phyloP scores from a whole-genome alignment of 2,329 filamentous ascomycete species.

The Akanthomyces lecanii region DNA sequence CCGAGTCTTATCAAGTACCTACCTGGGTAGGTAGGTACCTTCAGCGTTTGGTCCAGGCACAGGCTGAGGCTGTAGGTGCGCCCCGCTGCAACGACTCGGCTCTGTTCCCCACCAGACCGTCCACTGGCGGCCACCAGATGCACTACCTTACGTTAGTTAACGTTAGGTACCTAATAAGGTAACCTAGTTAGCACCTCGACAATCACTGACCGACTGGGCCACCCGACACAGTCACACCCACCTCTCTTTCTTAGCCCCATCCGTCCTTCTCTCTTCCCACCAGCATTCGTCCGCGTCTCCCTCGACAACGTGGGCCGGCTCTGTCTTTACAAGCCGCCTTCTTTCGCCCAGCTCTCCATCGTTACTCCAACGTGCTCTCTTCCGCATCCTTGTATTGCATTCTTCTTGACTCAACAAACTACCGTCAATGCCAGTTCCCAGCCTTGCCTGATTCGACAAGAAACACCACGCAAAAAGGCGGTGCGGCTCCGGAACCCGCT shows the following conservation, averaged over 20 bases:
- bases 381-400: not conserved
- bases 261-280: not conserved
- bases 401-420: not conserved
- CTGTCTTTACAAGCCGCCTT: not conserved
- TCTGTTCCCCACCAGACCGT: slow-evolving; percentile 3
- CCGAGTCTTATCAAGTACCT: too few species aligned
- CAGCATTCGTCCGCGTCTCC: not conserved
- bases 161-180: too few species aligned
- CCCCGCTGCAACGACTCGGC: slow-evolving; percentile 2
- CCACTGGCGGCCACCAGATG: not conserved
- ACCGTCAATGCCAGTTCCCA: not conserved
- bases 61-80: not conserved
- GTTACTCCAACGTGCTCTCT: not conserved
- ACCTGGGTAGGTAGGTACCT: too few species aligned
- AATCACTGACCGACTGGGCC: not conserved
- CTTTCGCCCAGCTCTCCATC: not conserved
- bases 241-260: not conserved
- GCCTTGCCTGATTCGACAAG: not conserved
- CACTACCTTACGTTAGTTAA: not conserved
- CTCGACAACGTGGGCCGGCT: slow-evolving; percentile 4
- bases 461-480: slow-evolving; percentile 9
- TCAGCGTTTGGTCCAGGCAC: not conserved
- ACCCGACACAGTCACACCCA: not conserved
- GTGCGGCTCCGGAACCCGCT: slow-evolving; percentile 3
- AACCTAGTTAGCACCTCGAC: too few species aligned